phyloP scores from a whole-genome alignment of 2,329 filamentous ascomycete genomes.

The Sclerotinia borealis region DNA sequence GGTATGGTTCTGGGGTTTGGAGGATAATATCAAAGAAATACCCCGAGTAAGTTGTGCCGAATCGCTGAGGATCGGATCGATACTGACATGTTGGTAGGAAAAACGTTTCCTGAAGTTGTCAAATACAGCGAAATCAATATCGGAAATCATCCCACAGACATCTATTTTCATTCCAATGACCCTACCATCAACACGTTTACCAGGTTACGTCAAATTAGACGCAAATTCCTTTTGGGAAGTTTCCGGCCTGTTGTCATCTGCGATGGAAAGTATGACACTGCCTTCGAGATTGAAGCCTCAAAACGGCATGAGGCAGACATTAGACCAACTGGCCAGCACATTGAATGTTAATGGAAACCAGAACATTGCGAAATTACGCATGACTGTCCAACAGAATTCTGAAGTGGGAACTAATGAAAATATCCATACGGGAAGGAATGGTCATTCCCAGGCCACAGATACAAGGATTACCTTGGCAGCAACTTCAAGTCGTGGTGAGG shows the following conservation, averaged over 20 bases:
- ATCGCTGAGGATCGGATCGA: background rate
- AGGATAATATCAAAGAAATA: constrained; percentile 51
- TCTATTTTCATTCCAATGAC: constrained; percentile 74
- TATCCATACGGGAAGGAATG: constrained; percentile 13
- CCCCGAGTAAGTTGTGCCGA: constrained; percentile 42
- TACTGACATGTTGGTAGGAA: constrained; percentile 40
- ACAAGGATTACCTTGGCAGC: constrained; percentile 23
- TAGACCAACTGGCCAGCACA: constrained; percentile 58
- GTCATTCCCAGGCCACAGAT: constrained; percentile 27
- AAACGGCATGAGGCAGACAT: constrained; percentile 39
- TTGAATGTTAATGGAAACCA: constrained; percentile 75
- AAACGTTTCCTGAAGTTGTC: constrained; percentile 58
- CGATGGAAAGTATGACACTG: constrained; percentile 72
- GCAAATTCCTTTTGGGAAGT: constrained; percentile 68
- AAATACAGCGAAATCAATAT: constrained; percentile 69
- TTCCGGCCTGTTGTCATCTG: constrained; percentile 68
- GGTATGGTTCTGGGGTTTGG: constrained; percentile 81
- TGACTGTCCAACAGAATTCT: constrained; percentile 41
- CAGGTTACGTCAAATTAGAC: constrained; percentile 55
- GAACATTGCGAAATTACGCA: constrained; percentile 67
- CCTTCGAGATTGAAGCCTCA: constrained; percentile 60
- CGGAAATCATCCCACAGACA: constrained; percentile 61
- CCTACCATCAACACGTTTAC: constrained; percentile 51
- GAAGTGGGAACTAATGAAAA: background rate
- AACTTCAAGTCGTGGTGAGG: constrained; percentile 18